Evolutionary conservation across 1,284 basidiomycete species (phyloP), one percentile per base, ranked within the genome.

Genomic region (Quambalaria eucalypti): DNA sequence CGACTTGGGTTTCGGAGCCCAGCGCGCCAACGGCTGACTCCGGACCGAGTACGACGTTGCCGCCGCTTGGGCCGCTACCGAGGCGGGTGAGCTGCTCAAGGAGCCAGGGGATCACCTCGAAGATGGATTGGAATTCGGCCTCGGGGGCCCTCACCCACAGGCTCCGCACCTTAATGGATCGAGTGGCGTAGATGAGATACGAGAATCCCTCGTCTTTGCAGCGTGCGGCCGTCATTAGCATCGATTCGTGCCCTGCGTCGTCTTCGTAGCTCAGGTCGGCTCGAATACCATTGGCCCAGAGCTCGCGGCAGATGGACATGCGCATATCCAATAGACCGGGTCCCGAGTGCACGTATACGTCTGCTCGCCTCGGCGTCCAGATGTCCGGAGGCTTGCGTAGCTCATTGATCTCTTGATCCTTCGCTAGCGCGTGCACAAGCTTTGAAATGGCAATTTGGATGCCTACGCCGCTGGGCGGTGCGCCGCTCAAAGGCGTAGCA

Each of bases 321-420:
- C 88, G 81, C 50, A 88, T 86, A 58, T 84, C 81, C 26, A 90
- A 77, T 66, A 85, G 81, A 10, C 87, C 87, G 1, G 83, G 80
- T 54, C 87, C 84, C 62, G 86, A 87, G 21, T 88, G 84, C 14
- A 91, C 77, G 58, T 82, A 83, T 21, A 82, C 81, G 61, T 82
- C 88, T 63, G 88, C 90, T 38, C 88, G 80, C 12, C 87, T 81
- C 19, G 88, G 87, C 72, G 86, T 87, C 85, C 87, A 90, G 62
- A 84, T 87, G 0, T 87, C 74, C 44, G 77, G 78, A 1, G 81
- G 81, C 67, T 84, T 83, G 26, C 87, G 81, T 1, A 85, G 84
- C 0, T 83, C 80, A 50, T 83, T 84, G 68, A 88, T 85, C 68
- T 84, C 86, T 1, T 83, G 80, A 36, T 73, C 61, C 51, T 64